Conservation (phyloP, 2,329 filamentous ascomycete genomes). For the Ilyonectria destructans region DNA sequence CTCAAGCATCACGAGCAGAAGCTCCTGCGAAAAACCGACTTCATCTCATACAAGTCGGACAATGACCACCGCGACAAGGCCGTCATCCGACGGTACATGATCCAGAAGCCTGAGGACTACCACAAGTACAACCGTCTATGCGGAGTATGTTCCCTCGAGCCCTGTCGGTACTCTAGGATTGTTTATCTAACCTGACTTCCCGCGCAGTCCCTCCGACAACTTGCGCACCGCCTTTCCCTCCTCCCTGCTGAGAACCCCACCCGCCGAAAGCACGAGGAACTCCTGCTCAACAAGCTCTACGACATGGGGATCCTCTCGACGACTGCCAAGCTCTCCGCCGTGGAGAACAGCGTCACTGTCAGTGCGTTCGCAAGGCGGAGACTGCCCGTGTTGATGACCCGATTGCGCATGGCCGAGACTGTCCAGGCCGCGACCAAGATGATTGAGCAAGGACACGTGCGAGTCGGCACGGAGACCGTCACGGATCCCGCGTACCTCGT, state of each 20-base stretch:
- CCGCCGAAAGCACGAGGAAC: slow-evolving; percentile 87
- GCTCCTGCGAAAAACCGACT: slow-evolving; percentile 93
- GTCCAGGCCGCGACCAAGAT: slow-evolving; percentile 88
- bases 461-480: slow-evolving; percentile 91
- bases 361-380: slow-evolving; percentile 88
- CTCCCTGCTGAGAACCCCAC: slow-evolving; percentile 85
- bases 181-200: slow-evolving; percentile 25
- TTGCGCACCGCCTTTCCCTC: slow-evolving; percentile 89
- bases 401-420: slow-evolving; percentile 92
- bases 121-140: slow-evolving; percentile 77
- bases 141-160: slow-evolving; percentile 69
- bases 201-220: slow-evolving; percentile 82
- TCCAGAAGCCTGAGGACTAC: slow-evolving; percentile 92
- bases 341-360: slow-evolving; percentile 92
- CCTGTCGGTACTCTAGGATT: not conserved
- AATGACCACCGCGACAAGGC: slow-evolving; percentile 86
- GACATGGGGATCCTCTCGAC: slow-evolving; percentile 90
- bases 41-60: slow-evolving; percentile 94
- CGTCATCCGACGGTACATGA: slow-evolving; percentile 89
- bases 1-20: slow-evolving; percentile 98
- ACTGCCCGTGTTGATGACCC: slow-evolving; percentile 91
- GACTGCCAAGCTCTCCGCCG: slow-evolving; percentile 83
- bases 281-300: slow-evolving; percentile 92
- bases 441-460: slow-evolving; percentile 94
- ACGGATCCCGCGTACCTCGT: slow-evolving; percentile 93